Base-by-base conservation (phyloP, 495 filamentous ascomycete genomes). In the Pyronema omphalodes region DNA sequence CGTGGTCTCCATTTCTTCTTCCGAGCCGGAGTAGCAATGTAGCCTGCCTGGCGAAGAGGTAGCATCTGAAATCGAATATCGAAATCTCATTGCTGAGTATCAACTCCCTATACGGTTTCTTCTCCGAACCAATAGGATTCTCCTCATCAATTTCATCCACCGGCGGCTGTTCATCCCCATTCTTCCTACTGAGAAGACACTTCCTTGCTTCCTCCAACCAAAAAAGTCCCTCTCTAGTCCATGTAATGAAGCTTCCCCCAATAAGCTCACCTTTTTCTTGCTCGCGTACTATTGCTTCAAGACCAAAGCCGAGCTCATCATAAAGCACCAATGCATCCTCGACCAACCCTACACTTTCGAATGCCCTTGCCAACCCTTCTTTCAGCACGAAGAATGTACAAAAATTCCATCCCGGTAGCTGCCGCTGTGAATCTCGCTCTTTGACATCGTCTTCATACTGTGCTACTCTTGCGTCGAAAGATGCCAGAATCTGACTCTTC, bases 311-410 rank as follows among this genome's bases (percentile, higher is more conserved):
- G 7, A 98, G 76, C 68, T 98, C 87, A 67, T 95, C 91, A 63
- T 96, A 96, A 9, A 83, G 82, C 6, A 85, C 81, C 40, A 98
- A 70, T 8, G 91, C 88, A 73, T 98, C 91, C 66, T 96, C 91
- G 40, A 95, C 86, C 19, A 98, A 71, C 6, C 93, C 93, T 9
- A 95, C 88, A 67, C 84, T 95, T 67, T 98, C 91, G 64, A 98
- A 94, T 0, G 88, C 93, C 54, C 83, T 75, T 4, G 88, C 88
- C 41, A 98, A 73, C 4, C 91, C 91, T 65, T 98, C 91, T 61
- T 98, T 98, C 12, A 96, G 72, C 17, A 98, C 84, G 63, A 98
- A 98, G 64, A 95, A 98, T 0, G 93, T 96, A 67, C 89, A 95
- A 64, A 96, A 98, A 63, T 98, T 98, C 91, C 93, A 98, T 0